phyloP scores from a whole-genome alignment of 2,329 filamentous ascomycete genomes.

The Botrytis tulipae region DNA sequence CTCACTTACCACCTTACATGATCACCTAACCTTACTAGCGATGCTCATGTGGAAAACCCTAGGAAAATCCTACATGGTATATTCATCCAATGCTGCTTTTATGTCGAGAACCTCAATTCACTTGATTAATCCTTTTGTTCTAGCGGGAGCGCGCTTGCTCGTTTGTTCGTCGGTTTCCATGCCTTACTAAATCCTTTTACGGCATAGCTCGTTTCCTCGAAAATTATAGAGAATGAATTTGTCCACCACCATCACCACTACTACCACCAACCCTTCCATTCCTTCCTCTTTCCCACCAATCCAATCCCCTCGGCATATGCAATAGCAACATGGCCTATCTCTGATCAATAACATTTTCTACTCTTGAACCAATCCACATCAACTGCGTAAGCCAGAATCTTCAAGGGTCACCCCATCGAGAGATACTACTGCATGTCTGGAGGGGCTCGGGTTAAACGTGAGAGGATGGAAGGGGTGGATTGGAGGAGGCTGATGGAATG shows the following conservation, averaged over 20 bases:
- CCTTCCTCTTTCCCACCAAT: conserved; percentile 21
- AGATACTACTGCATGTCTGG: conserved; percentile 35
- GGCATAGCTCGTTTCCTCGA: conserved; percentile 21
- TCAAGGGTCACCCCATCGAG: conserved; percentile 35
- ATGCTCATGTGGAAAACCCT: neutral
- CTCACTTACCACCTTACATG: neutral
- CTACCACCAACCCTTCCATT: neutral
- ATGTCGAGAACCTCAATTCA: neutral
- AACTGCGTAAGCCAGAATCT: conserved; percentile 32
- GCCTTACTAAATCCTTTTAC: conserved; percentile 24
- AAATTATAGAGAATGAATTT: conserved; percentile 17
- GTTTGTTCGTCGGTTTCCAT: conserved; percentile 30
- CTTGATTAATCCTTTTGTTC: conserved; percentile 10
- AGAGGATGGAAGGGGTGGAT: conserved; percentile 34
- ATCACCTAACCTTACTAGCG: neutral
- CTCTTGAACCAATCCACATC: conserved; percentile 35
- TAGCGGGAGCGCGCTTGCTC: conserved; percentile 43
- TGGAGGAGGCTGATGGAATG: conserved; percentile 25
- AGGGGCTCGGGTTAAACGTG: conserved; percentile 30
- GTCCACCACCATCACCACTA: neutral
- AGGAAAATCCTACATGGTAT: neutral
- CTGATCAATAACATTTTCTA: conserved; percentile 37
- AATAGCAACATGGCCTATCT: conserved; percentile 38
- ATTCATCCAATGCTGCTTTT: conserved; percentile 22
- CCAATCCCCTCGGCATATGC: conserved; percentile 27